phyloP scores from a whole-genome alignment of 805 yeast genomes.

The Monosporozyma aerobia region DNA sequence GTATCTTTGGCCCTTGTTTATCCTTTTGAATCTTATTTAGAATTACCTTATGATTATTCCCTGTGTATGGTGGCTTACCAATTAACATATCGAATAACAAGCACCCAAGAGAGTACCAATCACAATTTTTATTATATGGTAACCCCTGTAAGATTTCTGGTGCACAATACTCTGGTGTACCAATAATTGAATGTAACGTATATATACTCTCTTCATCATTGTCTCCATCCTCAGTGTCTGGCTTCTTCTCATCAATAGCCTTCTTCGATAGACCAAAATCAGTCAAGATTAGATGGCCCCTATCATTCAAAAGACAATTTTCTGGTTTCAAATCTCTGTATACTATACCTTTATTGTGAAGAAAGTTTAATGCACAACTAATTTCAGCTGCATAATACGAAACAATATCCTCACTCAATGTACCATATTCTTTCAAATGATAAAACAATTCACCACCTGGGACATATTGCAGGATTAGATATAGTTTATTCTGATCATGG shows the following conservation, averaged over 20 bases:
- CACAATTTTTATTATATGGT: slow-evolving; percentile 70
- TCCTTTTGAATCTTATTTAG: slow-evolving; percentile 67
- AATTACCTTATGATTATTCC: slow-evolving; percentile 65
- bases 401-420: slow-evolving; percentile 53
- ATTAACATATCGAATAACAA: slow-evolving; percentile 70
- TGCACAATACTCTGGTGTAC: slow-evolving; percentile 53
- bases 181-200: slow-evolving; percentile 33
- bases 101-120: slow-evolving; percentile 90
- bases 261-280: slow-evolving; percentile 72
- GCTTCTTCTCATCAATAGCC: slow-evolving; percentile 9
- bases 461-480: slow-evolving; percentile 67
- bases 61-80: slow-evolving; percentile 85
- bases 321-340: slow-evolving; percentile 87
- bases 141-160: slow-evolving; percentile 79
- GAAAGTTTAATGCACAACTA: slow-evolving; percentile 64
- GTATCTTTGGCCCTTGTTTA: slow-evolving; percentile 44
- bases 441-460: slow-evolving; percentile 79
- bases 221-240: neutral
- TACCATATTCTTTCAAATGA: slow-evolving; percentile 33
- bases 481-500: slow-evolving; percentile 70
- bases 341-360: slow-evolving; percentile 73
- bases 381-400: slow-evolving; percentile 76
- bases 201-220: slow-evolving; percentile 14
- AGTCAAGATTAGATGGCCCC: slow-evolving; percentile 71
- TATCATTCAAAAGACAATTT: slow-evolving; percentile 62